phyloP scores from a whole-genome alignment of 305 asterid genomes.

The Fraxinus sp. region DNA sequence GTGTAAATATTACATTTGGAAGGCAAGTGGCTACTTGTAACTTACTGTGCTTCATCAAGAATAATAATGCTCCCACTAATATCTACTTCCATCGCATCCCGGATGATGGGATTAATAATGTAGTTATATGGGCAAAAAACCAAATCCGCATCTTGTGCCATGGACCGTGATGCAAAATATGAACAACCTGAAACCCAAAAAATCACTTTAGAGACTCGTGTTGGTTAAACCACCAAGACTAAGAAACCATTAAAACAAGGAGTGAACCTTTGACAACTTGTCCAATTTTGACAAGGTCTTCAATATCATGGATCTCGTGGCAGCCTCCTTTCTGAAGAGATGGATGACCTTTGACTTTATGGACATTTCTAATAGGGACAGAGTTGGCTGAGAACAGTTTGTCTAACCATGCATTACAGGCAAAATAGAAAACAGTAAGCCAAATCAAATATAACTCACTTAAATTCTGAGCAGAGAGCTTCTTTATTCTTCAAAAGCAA shows the following conservation, averaged over 20 bases:
- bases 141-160: slow-evolving; percentile 83
- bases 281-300: slow-evolving; percentile 94
- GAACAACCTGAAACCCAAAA: slow-evolving; percentile 78
- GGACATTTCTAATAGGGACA: slow-evolving; percentile 54
- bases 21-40: slow-evolving; percentile 26
- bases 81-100: slow-evolving; percentile 87
- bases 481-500: slow-evolving; percentile 67
- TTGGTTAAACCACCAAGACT: slow-evolving; percentile 15
- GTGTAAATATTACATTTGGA: slow-evolving; percentile 8
- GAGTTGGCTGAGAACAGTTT: slow-evolving; percentile 21
- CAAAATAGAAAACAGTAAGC: neutral
- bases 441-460: slow-evolving; percentile 42
- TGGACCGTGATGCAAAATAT: slow-evolving; percentile 74
- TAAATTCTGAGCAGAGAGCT: slow-evolving; percentile 69
- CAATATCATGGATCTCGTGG: slow-evolving; percentile 90
- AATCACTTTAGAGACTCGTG: slow-evolving; percentile 29
- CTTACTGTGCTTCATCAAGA: slow-evolving; percentile 98
- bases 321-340: slow-evolving; percentile 93
- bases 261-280: slow-evolving; percentile 73
- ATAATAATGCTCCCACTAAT: slow-evolving; percentile 68
- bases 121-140: slow-evolving; percentile 95
- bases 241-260: slow-evolving; percentile 5
- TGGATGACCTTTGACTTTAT: slow-evolving; percentile 82
- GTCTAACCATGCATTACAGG: slow-evolving; percentile 19
- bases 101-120: slow-evolving; percentile 70